Evolutionary conservation across 2,329 filamentous ascomycete species (phyloP), one percentile per base, ranked within the genome.

Genomic region (Talaromyces sp.): DNA sequence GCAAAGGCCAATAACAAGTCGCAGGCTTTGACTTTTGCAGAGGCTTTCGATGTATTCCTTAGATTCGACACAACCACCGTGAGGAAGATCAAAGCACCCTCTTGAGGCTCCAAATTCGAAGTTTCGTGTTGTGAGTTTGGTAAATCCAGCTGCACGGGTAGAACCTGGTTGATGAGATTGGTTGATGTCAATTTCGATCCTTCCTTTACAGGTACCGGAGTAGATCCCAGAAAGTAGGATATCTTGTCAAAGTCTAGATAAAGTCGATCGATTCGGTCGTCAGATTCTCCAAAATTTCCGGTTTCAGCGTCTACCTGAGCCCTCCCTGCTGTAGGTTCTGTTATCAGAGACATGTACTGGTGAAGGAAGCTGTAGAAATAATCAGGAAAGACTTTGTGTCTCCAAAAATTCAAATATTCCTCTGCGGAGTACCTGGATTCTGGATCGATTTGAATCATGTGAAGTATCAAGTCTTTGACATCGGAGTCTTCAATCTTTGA

Each of bases 351-450:
- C 92, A 99, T 97, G 74, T 99, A 97, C 72, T 97, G 93, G 75
- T 99, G 95, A 37, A 99, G 83, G 74, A 99, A 98, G 74, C 88
- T 96, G 82, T 97, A 98, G 73, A 99, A 99, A 78, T 99, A 99
- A 65, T 91, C 87, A 0, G 95, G 96, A 68, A 99, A 99, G 3
- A 94, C 92, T 74, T 94, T 97, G 56, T 87, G 87, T 72, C 92
- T 91, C 88, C 92, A 98, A 72, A 97, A 94, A 24, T 93, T 90
- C 10, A 99, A 82, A 70, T 97, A 98, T 73, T 98, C 92, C 65
- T 97, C 93, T 1, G 95, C 94, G 19, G 92, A 93, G 76, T 96
- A 96, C 69, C 95, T 87, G 70, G 92, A 92, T 76, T 96, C 90
- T 0, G 96, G 94, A 69, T 98, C 91, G 8, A 97, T 83, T 74